A percentile compares a stretch with the other conserved stretches of the same genome.
Evolutionary conservation across 345 rosid genomes (phyloP).

Genomic region (Cardamine occulta): DNA sequence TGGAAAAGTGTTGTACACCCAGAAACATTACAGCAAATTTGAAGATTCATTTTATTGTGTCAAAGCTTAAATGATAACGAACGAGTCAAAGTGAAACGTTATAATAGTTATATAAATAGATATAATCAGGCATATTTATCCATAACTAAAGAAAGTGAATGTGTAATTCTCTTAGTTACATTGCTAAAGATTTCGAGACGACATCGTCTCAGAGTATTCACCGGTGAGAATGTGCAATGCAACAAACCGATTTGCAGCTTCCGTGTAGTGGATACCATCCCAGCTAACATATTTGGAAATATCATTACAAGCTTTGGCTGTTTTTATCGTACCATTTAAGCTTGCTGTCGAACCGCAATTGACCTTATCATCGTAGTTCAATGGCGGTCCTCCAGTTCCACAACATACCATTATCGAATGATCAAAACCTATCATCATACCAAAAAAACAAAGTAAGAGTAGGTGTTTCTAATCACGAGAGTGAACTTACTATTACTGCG

Average conservation of each 20-base stretch:
- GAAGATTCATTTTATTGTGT: neutral
- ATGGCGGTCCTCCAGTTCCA: conserved; percentile 87
- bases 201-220: conserved; percentile 68
- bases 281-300: conserved; percentile 84
- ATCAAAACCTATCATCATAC: conserved; percentile 64
- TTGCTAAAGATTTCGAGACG: conserved; percentile 36
- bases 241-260: conserved; percentile 82
- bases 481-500: neutral
- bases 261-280: conserved; percentile 97
- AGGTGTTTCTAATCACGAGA: neutral
- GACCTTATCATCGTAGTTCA: conserved; percentile 70
- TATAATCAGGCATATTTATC: neutral
- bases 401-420: conserved; percentile 93
- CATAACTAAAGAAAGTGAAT: neutral
- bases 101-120: too few species aligned
- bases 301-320: conserved; percentile 64
- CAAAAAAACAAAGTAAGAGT: too few species aligned
- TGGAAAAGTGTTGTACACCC: conserved; percentile 38
- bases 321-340: conserved; percentile 58
- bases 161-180: neutral
- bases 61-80: neutral
- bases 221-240: conserved; percentile 79
- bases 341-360: conserved; percentile 73
- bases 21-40: conserved; percentile 17
- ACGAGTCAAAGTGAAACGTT: neutral